Conservation (phyloP, 78 protist species). For the Blattamonas nauphoetae region DNA sequence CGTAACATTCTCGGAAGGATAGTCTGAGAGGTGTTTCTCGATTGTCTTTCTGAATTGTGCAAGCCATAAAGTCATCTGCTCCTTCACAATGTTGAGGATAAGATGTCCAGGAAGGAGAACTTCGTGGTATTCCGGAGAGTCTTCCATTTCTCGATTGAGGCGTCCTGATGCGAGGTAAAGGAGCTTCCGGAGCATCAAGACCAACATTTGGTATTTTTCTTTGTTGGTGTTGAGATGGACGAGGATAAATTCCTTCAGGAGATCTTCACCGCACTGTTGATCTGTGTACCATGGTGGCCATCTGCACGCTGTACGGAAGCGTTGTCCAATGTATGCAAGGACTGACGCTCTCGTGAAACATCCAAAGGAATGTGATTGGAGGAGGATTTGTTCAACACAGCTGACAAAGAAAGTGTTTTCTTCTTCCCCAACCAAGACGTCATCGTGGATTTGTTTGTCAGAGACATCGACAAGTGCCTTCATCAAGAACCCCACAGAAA, state of each 20-base stretch:
- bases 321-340: conserved; percentile 47
- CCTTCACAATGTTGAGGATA: neutral
- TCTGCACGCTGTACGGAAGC: conserved; percentile 20
- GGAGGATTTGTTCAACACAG: conserved; percentile 55
- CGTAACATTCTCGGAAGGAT: neutral
- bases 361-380: conserved; percentile 14
- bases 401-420: conserved; percentile 50
- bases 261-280: conserved; percentile 34
- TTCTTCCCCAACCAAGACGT: conserved; percentile 21
- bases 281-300: conserved; percentile 17
- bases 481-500: conserved; percentile 65
- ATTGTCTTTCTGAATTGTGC: neutral
- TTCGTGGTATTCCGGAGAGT: conserved; percentile 67
- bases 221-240: conserved; percentile 54
- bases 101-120: conserved; percentile 71
- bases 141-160: conserved; percentile 53
- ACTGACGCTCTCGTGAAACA: conserved; percentile 33
- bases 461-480: conserved; percentile 43
- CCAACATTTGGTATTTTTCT: conserved; percentile 64
- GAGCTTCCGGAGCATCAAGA: conserved; percentile 65
- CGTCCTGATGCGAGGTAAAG: conserved; percentile 53
- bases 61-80: conserved; percentile 3
- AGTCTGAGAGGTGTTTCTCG: neutral
- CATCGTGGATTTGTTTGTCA: conserved; percentile 65
- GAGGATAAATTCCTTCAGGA: conserved; percentile 47